Evolutionary conservation across 345 rosid species (phyloP).

Genomic region (Draba incana): DNA sequence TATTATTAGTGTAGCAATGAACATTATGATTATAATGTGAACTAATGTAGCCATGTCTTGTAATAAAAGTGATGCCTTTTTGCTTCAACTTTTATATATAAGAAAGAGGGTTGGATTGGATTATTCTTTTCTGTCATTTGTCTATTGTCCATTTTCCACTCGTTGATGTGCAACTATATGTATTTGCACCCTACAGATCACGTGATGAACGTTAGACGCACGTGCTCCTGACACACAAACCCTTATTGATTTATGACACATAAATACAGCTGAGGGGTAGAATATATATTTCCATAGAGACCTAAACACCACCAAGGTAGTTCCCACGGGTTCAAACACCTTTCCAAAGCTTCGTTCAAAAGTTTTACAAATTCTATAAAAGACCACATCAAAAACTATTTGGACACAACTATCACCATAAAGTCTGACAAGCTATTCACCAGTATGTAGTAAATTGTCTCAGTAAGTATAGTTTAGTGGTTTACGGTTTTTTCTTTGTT

Average conservation of each 20-base stretch:
- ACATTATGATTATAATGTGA: constrained; percentile 26
- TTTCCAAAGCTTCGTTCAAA: too few relatives aligned
- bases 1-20: constrained; percentile 14
- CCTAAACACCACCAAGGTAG: too few relatives aligned
- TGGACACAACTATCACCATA: too few relatives aligned
- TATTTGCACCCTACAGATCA: constrained; percentile 17
- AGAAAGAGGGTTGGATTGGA: constrained; percentile 2
- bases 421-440: too few relatives aligned
- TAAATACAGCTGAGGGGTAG: too few relatives aligned
- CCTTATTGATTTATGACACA: background rate
- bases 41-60: constrained; percentile 34
- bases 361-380: too few relatives aligned
- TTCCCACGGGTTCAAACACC: too few relatives aligned
- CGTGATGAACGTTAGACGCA: constrained; percentile 22
- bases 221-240: constrained; percentile 25
- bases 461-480: too few relatives aligned
- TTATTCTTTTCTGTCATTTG: constrained; percentile 30
- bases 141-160: constrained; percentile 27
- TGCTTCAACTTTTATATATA: constrained; percentile 11
- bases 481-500: too few relatives aligned
- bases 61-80: constrained; percentile 29
- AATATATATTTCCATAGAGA: too few relatives aligned
- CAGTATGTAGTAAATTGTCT: too few relatives aligned
- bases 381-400: too few relatives aligned
- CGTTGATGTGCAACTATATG: constrained; percentile 7